Evolutionary conservation across 2,329 filamentous ascomycete genomes (phyloP), one percentile per base, ranked within the genome.

Genomic region (Colletotrichum caudatum): DNA sequence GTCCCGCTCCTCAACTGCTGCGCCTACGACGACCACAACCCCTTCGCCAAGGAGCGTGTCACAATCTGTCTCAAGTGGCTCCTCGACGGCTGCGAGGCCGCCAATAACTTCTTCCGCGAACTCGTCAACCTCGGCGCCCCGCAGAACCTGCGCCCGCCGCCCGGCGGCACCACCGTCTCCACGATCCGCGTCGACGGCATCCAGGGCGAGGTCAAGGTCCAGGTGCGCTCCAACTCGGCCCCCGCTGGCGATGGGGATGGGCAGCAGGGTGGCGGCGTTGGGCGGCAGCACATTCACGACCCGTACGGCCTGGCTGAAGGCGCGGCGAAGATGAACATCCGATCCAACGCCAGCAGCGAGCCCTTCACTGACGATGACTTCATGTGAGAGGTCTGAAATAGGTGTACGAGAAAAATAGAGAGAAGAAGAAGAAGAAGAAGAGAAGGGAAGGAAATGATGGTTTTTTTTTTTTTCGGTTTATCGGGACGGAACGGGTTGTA

Each of bases 31-130:
- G 94, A 95, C 76, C 91, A 97, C 82, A 98, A 98, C 78, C 94
- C 94, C 0, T 98, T 95, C 78, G 95, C 97, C 74, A 94, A 95
- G 77, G 95, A 98, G 80, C 93, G 95, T 74, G 93, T 94, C 3
- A 94, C 95, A 61, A 91, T 97, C 79, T 95, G 93, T 75, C 86
- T 97, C n/a, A 95, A 95, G 78, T 97, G 91, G 88, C 85, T 93
- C 7, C 88, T 93, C 82, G 92, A 93, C 75, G 92, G 92, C 16
- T 94, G 91, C 72, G 88, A 91, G 41, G 91, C 91, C 68, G 93
- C 93, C 20, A 92, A 92, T 74, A 86, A 89, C 41, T 92, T 93
- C 76, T 89, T 95, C 64, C 87, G 90, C 66, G 89, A 91, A 62
- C 86, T 94, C 8, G 86, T 89, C 50, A 82, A 81, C 74, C 77